A percentile compares a stretch with the other conserved stretches of the same genome.
Conservation (phyloP, 805 yeast species). For the Suhomyces kilbournensis region DNA sequence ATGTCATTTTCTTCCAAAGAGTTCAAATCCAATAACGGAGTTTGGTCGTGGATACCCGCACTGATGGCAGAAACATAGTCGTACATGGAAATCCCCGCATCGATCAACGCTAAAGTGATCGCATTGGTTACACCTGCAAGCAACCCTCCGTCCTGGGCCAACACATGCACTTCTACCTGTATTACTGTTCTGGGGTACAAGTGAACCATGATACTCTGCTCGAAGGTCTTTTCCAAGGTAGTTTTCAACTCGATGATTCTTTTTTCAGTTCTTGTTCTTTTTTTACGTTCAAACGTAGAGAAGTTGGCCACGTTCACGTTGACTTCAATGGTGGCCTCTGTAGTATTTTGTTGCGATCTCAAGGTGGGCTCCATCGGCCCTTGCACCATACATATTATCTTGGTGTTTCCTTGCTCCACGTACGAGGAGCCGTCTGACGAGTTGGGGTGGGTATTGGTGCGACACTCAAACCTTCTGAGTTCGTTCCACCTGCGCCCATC, state of each 20-base stretch:
- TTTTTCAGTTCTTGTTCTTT: constrained; percentile 64
- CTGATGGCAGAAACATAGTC: constrained; percentile 82
- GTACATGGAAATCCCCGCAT: constrained; percentile 92
- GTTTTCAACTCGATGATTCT: constrained; percentile 66
- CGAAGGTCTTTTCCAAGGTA: constrained; percentile 65
- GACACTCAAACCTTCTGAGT: constrained; percentile 74
- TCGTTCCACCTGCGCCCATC: constrained; percentile 98
- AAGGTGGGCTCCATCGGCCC: constrained; percentile 86
- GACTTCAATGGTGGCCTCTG: constrained; percentile 59
- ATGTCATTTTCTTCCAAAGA: constrained; percentile 80
- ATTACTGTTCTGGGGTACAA: constrained; percentile 82
- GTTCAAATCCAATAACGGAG: constrained; percentile 79
- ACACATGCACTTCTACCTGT: constrained; percentile 69
- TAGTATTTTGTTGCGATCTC: constrained; percentile 49
- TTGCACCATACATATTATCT: constrained; percentile 76
- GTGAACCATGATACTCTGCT: constrained; percentile 68
- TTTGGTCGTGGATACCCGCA: constrained; percentile 74
- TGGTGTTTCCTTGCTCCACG: constrained; percentile 89
- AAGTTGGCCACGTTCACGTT: constrained; percentile 75
- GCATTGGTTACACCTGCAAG: constrained; percentile 80
- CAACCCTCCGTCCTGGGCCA: constrained; percentile 89
- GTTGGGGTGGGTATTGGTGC: constrained; percentile 82
- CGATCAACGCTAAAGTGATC: constrained; percentile 82
- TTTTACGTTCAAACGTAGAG: constrained; percentile 72
- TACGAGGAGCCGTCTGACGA: constrained; percentile 90